Base-by-base conservation (phyloP, 1,284 basidiomycete species). In the Boletellus sp. region DNA sequence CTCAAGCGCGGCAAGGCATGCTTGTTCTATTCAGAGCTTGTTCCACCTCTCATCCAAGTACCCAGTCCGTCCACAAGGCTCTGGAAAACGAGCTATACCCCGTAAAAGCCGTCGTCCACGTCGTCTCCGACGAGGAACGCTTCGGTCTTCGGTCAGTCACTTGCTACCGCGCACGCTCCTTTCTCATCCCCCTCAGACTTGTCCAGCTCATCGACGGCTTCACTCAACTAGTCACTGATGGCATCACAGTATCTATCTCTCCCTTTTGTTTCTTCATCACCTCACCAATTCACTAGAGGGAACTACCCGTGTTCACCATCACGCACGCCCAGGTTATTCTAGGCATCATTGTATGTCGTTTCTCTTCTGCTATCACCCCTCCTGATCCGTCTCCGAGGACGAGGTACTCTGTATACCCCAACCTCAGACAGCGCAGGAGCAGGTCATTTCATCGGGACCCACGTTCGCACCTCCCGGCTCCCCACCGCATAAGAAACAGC, bases 51-150 rank as follows among this genome's bases (percentile, higher is more conserved):
- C 35, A 50, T 50, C n/a, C 8, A 22, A 22, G 28, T 51, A 53
- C 51, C 50, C 32, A 83, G 89, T 75, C 74, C 22, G 75, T 95
- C 1, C 93, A 97, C 69, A 87, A 88, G 58, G 74, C 80, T 40
- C 75, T 97, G 16, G 92, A 97, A 65, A 74, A 76, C 19, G 86
- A 93, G 63, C 74, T 94, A 11, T 79, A 79, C 36, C 79, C 85
- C 0, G 79, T 82, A 28, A 78, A 81, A 53, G 61, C 88, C 10
- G 37, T 68, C 12, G 77, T 92, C 2, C 64, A 70, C 1, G 65
- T 79, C 1, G 67, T 60, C 1, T 81, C 78, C 0, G 56, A 70
- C 1, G 89, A 91, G 64, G 90, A 93, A 59, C 74, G 77, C 13
- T 91, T 88, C 84, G 91, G 78, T 8, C 63, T 90, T 48, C 75